These are phyloP conservation scores for Raphidocelis subcapitata DNA, from an alignment of 139 green algal genomes.

Conservation along the genomic window DNA sequence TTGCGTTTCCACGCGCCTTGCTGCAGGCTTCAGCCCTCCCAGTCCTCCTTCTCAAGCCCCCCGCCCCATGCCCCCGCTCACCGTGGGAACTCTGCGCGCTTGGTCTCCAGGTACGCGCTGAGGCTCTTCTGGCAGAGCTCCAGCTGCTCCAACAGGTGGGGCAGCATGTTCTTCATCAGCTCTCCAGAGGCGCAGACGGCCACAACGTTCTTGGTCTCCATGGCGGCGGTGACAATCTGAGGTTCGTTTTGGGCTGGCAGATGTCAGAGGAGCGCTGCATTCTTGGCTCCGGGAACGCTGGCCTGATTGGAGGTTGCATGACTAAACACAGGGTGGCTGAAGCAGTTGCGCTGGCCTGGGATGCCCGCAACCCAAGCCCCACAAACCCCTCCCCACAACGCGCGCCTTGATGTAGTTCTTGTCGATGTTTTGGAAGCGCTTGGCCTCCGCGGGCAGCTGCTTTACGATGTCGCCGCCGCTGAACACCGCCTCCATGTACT, in stretches of 20 bases:
- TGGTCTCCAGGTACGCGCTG: constrained; percentile 91
- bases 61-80: too few species aligned
- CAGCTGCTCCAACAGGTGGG: constrained; percentile 91
- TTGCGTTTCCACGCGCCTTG: too few species aligned
- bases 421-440: constrained; percentile 97
- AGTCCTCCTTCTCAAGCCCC: too few species aligned
- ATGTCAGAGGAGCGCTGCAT: too few species aligned
- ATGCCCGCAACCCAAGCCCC: too few species aligned
- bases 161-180: constrained; percentile 90
- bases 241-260: too few species aligned
- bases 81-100: constrained; percentile 92
- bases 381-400: too few species aligned
- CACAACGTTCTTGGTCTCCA: constrained; percentile 84
- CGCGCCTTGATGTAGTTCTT: constrained; percentile 92
- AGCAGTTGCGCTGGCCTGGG: too few species aligned
- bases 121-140: constrained; percentile 96
- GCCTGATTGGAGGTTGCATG: too few species aligned
- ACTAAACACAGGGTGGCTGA: too few species aligned
- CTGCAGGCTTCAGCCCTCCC: too few species aligned
- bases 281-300: too few species aligned
- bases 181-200: constrained; percentile 75
- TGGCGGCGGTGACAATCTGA: constrained; percentile 80
- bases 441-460: constrained; percentile 93
- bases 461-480: constrained; percentile 93
- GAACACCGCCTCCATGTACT: constrained; percentile 98